phyloP scores from a whole-genome alignment of 2,329 filamentous ascomycete species.

The Talaromyces sp. region DNA sequence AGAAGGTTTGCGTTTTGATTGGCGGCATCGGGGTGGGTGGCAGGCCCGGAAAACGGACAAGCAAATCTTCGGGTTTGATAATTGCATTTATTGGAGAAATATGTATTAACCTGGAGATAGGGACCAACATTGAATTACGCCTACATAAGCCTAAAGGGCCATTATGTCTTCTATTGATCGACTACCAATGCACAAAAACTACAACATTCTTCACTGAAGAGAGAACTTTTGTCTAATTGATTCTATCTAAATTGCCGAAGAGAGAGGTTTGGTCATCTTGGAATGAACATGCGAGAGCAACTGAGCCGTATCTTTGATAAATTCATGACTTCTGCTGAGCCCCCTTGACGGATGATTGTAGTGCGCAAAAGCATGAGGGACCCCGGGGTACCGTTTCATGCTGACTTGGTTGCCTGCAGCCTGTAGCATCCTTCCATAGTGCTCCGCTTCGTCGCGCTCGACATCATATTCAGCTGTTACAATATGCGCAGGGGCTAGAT shows the following conservation, averaged over 20 bases:
- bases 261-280: neutral
- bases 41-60: neutral
- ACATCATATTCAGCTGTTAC: conserved; percentile 40
- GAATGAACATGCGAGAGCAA: conserved; percentile 14
- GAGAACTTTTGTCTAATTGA: neutral
- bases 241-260: neutral
- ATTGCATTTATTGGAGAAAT: neutral
- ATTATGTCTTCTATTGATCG: too few species aligned
- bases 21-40: conserved; percentile 5
- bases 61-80: neutral
- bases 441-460: conserved; percentile 39
- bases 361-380: conserved; percentile 30
- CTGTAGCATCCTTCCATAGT: conserved; percentile 35
- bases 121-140: neutral
- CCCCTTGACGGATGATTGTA: conserved; percentile 25
- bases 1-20: neutral
- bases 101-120: neutral
- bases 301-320: conserved; percentile 24
- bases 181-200: neutral
- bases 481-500: conserved; percentile 36
- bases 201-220: neutral
- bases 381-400: conserved; percentile 27
- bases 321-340: conserved; percentile 23
- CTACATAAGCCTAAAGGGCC: neutral
- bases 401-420: conserved; percentile 32